phyloP scores from a whole-genome alignment of 1,139 yeast genomes.

The Zygosaccharomyces sapae region DNA sequence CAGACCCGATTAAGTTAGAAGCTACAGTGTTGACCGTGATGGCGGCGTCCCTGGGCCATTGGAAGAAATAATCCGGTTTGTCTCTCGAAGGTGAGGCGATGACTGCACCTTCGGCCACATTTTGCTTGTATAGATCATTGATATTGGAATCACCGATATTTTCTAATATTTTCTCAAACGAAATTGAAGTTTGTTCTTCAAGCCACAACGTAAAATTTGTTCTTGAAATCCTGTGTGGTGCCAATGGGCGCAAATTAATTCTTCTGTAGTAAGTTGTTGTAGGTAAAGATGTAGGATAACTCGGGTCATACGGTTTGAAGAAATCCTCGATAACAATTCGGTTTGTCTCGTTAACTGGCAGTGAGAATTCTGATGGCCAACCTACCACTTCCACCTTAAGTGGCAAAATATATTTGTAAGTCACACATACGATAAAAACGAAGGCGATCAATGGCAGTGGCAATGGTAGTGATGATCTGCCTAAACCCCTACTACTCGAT shows the following conservation, averaged over 20 bases:
- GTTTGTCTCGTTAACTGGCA: conserved; percentile 2
- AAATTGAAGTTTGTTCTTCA: conserved; percentile 43
- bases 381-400: conserved; percentile 5
- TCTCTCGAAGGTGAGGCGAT: conserved; percentile 75
- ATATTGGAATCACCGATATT: conserved; percentile 57
- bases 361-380: neutral
- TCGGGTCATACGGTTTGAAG: conserved; percentile 14
- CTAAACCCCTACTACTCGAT: neutral
- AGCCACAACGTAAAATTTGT: conserved; percentile 59
- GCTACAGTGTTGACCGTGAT: conserved; percentile 68
- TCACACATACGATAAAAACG: conserved; percentile 5
- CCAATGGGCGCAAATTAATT: conserved; percentile 17
- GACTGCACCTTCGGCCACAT: conserved; percentile 63
- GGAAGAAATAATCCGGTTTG: conserved; percentile 76
- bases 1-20: conserved; percentile 38
- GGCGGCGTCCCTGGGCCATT: conserved; percentile 91
- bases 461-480: neutral
- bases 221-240: conserved; percentile 20
- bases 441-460: conserved; percentile 2
- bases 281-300: conserved; percentile 16
- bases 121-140: conserved; percentile 26
- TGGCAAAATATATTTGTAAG: conserved; percentile 10
- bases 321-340: conserved; percentile 19
- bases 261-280: conserved; percentile 14
- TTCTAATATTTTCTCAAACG: conserved; percentile 52